Conservation (phyloP, 2,329 filamentous ascomycete genomes). For the Ascocoryne sarcoides region DNA sequence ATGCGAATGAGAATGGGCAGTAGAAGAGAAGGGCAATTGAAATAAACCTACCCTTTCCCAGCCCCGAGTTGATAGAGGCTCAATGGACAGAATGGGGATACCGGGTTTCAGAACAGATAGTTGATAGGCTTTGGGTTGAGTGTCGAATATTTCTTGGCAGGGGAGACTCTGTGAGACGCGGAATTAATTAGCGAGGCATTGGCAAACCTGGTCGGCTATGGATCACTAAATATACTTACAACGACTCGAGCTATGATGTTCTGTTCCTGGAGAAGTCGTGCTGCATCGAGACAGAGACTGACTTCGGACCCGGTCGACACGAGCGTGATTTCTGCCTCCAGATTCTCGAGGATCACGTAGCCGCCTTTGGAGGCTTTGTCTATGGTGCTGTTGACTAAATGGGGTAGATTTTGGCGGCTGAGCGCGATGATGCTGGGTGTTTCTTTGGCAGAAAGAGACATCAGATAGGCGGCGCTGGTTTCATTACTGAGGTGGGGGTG, state of each 20-base stretch:
- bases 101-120: not conserved
- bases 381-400: slow-evolving; percentile 20
- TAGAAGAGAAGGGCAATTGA: too few relatives aligned
- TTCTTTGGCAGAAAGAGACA: slow-evolving; percentile 35
- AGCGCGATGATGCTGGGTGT: slow-evolving; percentile 40
- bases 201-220: too few relatives aligned
- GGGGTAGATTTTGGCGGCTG: slow-evolving; percentile 36
- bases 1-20: too few relatives aligned
- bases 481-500: too few relatives aligned
- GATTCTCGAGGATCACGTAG: not conserved
- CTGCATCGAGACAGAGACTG: slow-evolving; percentile 1
- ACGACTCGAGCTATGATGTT: not conserved
- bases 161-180: too few relatives aligned
- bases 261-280: not conserved
- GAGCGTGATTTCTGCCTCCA: not conserved
- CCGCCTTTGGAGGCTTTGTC: not conserved
- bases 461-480: slow-evolving; percentile 41
- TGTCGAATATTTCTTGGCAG: not conserved
- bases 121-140: not conserved
- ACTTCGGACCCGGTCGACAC: slow-evolving; percentile 1
- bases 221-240: too few relatives aligned
- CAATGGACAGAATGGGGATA: not conserved
- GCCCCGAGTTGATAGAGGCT: not conserved
- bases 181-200: too few relatives aligned
- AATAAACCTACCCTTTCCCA: too few relatives aligned